These are phyloP conservation scores for Cercospora citrullina DNA, from an alignment of 2,329 filamentous ascomycete species.

Conservation along the genomic window DNA sequence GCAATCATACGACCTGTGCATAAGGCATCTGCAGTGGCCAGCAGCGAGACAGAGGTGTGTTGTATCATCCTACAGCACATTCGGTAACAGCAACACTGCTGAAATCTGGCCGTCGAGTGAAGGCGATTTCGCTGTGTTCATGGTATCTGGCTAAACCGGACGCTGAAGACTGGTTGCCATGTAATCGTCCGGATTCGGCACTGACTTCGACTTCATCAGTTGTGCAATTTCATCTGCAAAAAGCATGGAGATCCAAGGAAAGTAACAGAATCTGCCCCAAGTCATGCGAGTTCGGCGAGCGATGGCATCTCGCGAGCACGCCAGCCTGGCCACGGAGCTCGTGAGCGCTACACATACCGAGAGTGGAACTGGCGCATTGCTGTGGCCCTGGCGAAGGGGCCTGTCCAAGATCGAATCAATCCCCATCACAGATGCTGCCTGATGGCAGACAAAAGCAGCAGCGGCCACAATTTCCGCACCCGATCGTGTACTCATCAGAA, in stretches of 20 bases:
- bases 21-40: not conserved
- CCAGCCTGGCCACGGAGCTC: not conserved
- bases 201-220: not conserved
- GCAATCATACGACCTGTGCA: not conserved
- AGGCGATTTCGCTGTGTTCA: not conserved
- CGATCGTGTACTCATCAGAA: not conserved
- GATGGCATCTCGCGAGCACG: not conserved
- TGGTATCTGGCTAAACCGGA: not conserved
- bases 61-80: not conserved
- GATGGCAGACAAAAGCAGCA: not conserved
- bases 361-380: not conserved
- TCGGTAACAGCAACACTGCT: not conserved
- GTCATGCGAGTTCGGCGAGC: not conserved
- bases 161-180: not conserved
- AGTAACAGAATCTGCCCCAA: not conserved
- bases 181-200: not conserved
- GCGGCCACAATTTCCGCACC: not conserved
- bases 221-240: not conserved
- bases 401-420: too few relatives aligned
- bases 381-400: not conserved
- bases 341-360: not conserved
- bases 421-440: not conserved
- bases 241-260: not conserved
- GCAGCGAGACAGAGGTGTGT: not conserved
- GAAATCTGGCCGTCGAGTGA: not conserved